These are phyloP conservation scores for Lactifluus subvellereus DNA, from an alignment of 768 basidiomycete species.

Conservation along the genomic window DNA sequence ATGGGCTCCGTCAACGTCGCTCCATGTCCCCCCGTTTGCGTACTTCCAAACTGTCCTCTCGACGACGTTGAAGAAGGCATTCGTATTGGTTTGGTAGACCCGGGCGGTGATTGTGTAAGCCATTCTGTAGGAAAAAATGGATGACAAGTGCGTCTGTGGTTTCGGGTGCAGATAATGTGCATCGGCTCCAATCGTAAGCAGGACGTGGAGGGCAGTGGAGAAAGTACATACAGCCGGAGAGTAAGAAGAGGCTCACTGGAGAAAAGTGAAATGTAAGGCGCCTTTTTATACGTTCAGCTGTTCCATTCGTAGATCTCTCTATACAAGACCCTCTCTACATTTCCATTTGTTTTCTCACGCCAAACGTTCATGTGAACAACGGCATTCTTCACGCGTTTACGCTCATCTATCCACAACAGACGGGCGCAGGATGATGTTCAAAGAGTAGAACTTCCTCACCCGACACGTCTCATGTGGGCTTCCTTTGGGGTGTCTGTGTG, in stretches of 20 bases:
- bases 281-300: background rate
- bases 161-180: background rate
- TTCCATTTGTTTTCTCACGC: too few relatives aligned
- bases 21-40: slow-evolving; percentile 35
- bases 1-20: slow-evolving; percentile 19
- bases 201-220: background rate
- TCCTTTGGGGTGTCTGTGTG: background rate
- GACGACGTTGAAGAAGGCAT: slow-evolving; percentile 30
- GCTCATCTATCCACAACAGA: too few relatives aligned
- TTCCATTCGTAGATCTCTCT: too few relatives aligned
- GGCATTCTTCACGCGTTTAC: too few relatives aligned
- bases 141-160: background rate
- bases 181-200: background rate
- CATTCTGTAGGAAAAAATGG: slow-evolving; percentile 19
- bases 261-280: background rate
- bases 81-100: slow-evolving; percentile 24
- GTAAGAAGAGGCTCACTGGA: background rate
- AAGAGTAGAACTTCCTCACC: too few relatives aligned
- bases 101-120: slow-evolving; percentile 25
- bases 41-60: slow-evolving; percentile 35
- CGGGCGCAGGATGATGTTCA: too few relatives aligned
- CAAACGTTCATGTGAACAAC: too few relatives aligned
- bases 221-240: background rate
- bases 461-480: background rate
- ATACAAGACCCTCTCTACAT: too few relatives aligned